Evolutionary conservation across 106 monocot species (phyloP).

Genomic region (Acorus gramineus): DNA sequence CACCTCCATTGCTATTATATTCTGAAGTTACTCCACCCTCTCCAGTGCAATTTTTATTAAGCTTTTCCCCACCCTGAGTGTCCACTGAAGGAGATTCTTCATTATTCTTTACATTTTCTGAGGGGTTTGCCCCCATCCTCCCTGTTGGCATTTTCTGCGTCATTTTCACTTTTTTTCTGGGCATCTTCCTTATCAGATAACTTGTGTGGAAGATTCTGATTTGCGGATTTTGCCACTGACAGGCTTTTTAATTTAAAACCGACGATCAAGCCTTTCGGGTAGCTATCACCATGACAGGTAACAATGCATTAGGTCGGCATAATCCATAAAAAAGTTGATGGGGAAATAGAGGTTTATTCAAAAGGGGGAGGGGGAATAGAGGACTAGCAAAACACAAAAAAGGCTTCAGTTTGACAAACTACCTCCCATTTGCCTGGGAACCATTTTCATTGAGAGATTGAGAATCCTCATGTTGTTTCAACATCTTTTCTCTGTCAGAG

Average conservation of each 20-base stretch:
- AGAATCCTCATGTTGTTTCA: constrained; percentile 18
- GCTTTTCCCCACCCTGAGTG: too few relatives aligned
- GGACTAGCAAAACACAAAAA: too few relatives aligned
- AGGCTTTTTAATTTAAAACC: constrained; percentile 55
- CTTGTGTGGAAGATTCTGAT: constrained; percentile 12
- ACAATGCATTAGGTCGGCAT: neutral
- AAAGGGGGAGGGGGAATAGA: too few relatives aligned
- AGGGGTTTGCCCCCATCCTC: too few relatives aligned
- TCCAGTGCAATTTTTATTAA: constrained; percentile 2
- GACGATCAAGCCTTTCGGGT: constrained; percentile 75
- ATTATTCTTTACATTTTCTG: too few relatives aligned
- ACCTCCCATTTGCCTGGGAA: constrained; percentile 21
- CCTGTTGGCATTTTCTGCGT: too few relatives aligned
- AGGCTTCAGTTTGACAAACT: neutral
- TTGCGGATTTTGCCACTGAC: constrained; percentile 6
- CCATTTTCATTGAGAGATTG: constrained; percentile 12
- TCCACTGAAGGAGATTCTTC: too few relatives aligned
- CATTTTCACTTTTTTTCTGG: neutral
- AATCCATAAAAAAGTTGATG: neutral
- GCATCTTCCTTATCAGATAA: constrained; percentile 4
- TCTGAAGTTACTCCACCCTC: neutral
- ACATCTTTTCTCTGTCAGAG: constrained; percentile 29
- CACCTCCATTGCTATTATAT: constrained; percentile 1
- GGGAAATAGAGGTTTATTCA: neutral
- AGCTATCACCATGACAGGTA: constrained; percentile 23